phyloP scores from a whole-genome alignment of 2,329 filamentous ascomycete genomes.

The Monilinia vaccinii-corymbosi region DNA sequence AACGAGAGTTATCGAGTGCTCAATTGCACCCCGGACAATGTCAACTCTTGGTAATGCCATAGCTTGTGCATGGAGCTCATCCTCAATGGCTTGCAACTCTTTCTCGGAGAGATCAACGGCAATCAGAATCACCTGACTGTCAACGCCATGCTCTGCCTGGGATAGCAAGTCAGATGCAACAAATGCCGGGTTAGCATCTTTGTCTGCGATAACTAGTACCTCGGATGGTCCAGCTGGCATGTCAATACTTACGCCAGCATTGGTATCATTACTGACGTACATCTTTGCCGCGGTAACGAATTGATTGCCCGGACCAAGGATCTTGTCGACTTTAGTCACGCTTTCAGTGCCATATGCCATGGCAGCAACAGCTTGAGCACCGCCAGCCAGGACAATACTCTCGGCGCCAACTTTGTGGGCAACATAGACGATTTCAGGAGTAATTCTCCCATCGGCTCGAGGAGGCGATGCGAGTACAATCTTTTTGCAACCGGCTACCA shows the following conservation, averaged over 20 bases:
- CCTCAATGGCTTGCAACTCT: constrained; percentile 74
- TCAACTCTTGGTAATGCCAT: constrained; percentile 80
- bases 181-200: constrained; percentile 80
- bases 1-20: constrained; percentile 80
- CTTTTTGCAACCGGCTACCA: constrained; percentile 93
- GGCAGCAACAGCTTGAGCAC: constrained; percentile 89
- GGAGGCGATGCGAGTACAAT: constrained; percentile 92
- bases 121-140: constrained; percentile 90
- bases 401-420: constrained; percentile 95
- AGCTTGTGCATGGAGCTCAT: constrained; percentile 83
- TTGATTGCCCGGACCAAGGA: constrained; percentile 93
- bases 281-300: constrained; percentile 99
- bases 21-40: constrained; percentile 83
- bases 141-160: constrained; percentile 93
- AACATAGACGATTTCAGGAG: constrained; percentile 93
- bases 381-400: constrained; percentile 90
- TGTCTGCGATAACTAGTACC: constrained; percentile 91
- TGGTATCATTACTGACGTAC: constrained; percentile 95
- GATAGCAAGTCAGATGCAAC: constrained; percentile 91
- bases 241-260: constrained; percentile 89
- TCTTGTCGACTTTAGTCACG: constrained; percentile 96
- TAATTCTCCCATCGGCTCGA: constrained; percentile 78
- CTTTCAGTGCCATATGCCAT: constrained; percentile 96
- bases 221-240: constrained; percentile 98
- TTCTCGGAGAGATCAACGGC: constrained; percentile 68